Conservation (phyloP, 73 alveolate genomes). For the Uronychia binucleata region DNA sequence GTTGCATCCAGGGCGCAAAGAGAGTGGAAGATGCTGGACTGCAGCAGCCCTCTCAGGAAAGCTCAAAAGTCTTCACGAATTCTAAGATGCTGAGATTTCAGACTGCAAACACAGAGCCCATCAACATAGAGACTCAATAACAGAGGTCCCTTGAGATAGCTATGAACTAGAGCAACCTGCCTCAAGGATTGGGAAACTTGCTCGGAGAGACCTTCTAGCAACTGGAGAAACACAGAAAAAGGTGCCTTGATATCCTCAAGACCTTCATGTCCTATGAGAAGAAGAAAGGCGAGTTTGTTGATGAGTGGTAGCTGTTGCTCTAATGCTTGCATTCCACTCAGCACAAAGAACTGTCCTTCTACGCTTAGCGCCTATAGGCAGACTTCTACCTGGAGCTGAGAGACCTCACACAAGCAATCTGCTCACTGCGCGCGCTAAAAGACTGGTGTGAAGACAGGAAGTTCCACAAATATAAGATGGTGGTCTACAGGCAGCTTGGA, state of each 20-base stretch:
- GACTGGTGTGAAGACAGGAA: neutral
- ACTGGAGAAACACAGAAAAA: neutral
- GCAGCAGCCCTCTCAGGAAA: neutral
- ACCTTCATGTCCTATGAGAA: neutral
- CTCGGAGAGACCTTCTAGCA: neutral
- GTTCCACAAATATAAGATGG: neutral
- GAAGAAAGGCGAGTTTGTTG: neutral
- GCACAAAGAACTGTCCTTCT: neutral
- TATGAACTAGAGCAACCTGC: neutral
- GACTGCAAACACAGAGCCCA: neutral
- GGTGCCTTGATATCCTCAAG: neutral
- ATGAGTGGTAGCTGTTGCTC: neutral
- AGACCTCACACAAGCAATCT: neutral
- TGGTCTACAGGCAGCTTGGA: neutral
- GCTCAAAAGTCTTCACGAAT: neutral
- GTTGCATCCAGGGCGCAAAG: neutral
- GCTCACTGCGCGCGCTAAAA: neutral
- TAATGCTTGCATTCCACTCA: neutral
- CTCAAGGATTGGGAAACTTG: neutral
- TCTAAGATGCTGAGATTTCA: neutral
- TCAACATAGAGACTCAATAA: neutral
- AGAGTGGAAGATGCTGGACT: neutral
- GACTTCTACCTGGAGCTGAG: neutral
- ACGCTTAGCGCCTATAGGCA: neutral
- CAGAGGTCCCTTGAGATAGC: neutral